Base-by-base conservation (phyloP, 1,139 yeast genomes). In the Saccharomyces hybrid region DNA sequence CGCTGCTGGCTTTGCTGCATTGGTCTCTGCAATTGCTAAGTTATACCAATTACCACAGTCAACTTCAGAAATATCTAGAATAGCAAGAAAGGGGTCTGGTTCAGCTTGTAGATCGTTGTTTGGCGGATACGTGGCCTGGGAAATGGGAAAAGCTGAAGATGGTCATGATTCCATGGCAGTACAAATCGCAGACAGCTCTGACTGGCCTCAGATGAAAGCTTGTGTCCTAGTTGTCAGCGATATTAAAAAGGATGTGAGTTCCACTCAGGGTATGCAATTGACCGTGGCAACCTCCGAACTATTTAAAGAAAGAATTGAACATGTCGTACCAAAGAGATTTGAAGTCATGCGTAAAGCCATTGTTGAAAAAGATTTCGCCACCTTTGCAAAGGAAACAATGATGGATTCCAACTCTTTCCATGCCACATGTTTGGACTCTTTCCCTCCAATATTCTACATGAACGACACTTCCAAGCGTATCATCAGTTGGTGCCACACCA, bases 71-170 rank as follows among this genome's bases (percentile, higher is more conserved):
- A 79, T 95, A 59, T 88, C 96, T 59, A 86, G 85, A 66, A 85
- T 93, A 65, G 99, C 99, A 14, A 84, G 99, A 72, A 93, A 90
- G 72, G 99, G 99, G 23, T 89, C 97, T 14, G 99, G 99, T 2
- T 89, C 97, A 13, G 99, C 99, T 8, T 93, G 99, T 72, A 81
- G 99, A 71, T 93, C 98, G 11, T 76, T 93, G 56, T 89, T 88
- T 71, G 99, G 99, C 50, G 99, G 99, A 6, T 93, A 84, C 69
- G 99, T 93, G 14, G 98, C 98, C 4, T 93, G 99, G 99, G 96
- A 93, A 71, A 91, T 90, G 97, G 99, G 99, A 53, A 61, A 64
- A 1, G 60, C 68, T 56, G 73, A 61, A 0, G 85, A 89, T 65
- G 99, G 99, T 7, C 76, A 80, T 51, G 99, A 93, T 72, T 90